Base-by-base conservation (phyloP, 1,284 basidiomycete genomes). In the Leccinum pachyderme region DNA sequence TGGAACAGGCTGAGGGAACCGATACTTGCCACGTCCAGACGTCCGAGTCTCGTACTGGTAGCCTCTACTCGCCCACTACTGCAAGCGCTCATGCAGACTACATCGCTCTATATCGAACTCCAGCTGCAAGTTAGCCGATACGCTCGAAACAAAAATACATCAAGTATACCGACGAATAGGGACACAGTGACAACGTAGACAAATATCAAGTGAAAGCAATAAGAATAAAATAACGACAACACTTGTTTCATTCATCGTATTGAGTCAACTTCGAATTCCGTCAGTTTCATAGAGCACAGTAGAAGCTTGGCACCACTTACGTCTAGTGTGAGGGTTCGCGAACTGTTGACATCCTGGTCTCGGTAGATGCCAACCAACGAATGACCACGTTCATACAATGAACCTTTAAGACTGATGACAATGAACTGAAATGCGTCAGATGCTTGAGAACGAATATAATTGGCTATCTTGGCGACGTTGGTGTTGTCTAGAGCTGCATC, bases 401-500 rank as follows among this genome's bases (percentile, higher is more conserved):
- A 89, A 15, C 89, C 87, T 68, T 96, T 98, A 69, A 98, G 78
- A 68, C 93, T 95, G 75, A 99, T 99, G 59, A 98, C 96, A 59
- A 99, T 87, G 72, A 98, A 98, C 71, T 98, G 95, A 79, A 98
- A 95, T 4, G 77, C 72, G 43, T 86, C 82, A 0, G 87, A 89
- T 2, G 92, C 85, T 61, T 94, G 91, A 18, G 81, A 75, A 3
- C 89, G 82, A 58, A 96, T 93, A 70, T 96, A 98, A 59, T 91
- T 89, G 7, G 94, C 95, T 31, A 97, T 86, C 71, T 94, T 93
- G 37, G 91, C 88, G 2, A 97, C 95, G 63, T 98, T 98, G 18
- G 93, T 95, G 68, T 97, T 95, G 75, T 97, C 95, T 32, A 99
- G 79, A 0, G 97, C 96, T 1, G 97, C 96, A 64, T 98, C 96